These are phyloP conservation scores for Magnaporthales sp. DNA, from an alignment of 2,329 filamentous ascomycete genomes.

Conservation along the genomic window DNA sequence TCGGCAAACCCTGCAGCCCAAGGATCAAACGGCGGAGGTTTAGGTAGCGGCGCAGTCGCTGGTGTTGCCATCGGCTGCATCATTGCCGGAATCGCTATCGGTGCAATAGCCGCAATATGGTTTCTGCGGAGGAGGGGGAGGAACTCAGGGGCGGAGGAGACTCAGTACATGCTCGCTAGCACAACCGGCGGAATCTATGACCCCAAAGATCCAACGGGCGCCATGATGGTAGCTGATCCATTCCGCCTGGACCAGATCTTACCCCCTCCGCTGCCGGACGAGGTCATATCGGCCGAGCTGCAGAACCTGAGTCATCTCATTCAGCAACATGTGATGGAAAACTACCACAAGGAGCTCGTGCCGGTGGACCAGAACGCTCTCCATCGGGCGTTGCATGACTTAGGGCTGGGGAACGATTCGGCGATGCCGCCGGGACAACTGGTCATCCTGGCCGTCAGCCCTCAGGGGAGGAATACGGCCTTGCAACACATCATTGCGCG, in stretches of 20 bases:
- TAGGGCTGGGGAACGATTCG: slow-evolving; percentile 17
- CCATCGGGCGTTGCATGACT: slow-evolving; percentile 13
- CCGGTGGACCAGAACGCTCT: slow-evolving; percentile 12
- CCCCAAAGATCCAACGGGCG: neutral
- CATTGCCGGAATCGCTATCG: slow-evolving; percentile 15
- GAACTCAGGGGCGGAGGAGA: slow-evolving; percentile 6
- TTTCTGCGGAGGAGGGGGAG: slow-evolving; percentile 13
- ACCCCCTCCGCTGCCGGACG: slow-evolving; percentile 25
- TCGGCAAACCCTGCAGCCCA: neutral
- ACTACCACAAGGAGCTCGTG: slow-evolving; percentile 25
- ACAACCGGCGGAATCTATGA: neutral
- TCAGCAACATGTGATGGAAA: slow-evolving; percentile 28
- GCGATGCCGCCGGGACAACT: slow-evolving; percentile 12
- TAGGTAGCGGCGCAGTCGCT: slow-evolving; percentile 14
- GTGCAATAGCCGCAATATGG: slow-evolving; percentile 15
- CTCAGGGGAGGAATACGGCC: slow-evolving; percentile 20
- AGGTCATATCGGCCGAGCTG: slow-evolving; percentile 24
- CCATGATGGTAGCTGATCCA: neutral
- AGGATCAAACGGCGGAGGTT: neutral
- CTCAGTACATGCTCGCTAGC: neutral
- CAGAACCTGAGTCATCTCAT: slow-evolving; percentile 24
- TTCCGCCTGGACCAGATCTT: slow-evolving; percentile 24
- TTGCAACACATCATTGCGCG: slow-evolving; percentile 29
- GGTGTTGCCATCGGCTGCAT: slow-evolving; percentile 22
- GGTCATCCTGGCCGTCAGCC: slow-evolving; percentile 21